Evolutionary conservation across 495 filamentous ascomycete genomes (phyloP), one percentile per base, ranked within the genome.

Genomic region (Parathielavia appendiculata): DNA sequence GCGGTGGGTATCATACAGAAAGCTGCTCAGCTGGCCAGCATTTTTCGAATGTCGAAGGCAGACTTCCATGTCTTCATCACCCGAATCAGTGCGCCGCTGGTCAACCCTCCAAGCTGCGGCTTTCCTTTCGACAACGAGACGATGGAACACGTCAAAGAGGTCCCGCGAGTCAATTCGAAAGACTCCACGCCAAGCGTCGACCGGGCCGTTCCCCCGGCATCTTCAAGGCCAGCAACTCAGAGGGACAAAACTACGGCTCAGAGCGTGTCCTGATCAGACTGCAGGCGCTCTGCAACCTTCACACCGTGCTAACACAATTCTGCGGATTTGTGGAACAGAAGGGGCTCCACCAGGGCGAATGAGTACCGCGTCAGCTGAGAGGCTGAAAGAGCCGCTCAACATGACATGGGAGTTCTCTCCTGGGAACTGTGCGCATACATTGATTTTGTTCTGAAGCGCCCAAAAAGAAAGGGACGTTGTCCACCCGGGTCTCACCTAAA

Each of bases 231-330:
- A 54, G 60, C 11, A 66, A 57, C 20, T 20, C 45, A 0, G 60
- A 66, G 0, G 57, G 63, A 1, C 35, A 6, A 0, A 36, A 60
- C 10, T 66, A 63, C 50, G 26, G 45, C 9, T 26, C 36, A 7
- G 17, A 51, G 49, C 39, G 39, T 4, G 39, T 60, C 17, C 39
- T 66, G 20, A 45, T 63, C 11, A 66, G 63, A 17, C 60, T 60
- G 0, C 26, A 55, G n/a, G 57, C 51, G 1, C 19, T 63, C 0
- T 56, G 45, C 35, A 35, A 41, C 14, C 11, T 54, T 1, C n/a
- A 58, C 0, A 36, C 20, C 2, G 16, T 30, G 0, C 13, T 45
- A 16, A 9, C 35, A n/a, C n/a, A n/a, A n/a, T n/a, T n/a, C n/a
- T n/a, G n/a, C n/a, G n/a, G n/a, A n/a, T n/a, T n/a, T n/a, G n/a